These are phyloP conservation scores for Nothopassalora personata DNA, from an alignment of 2,329 filamentous ascomycete species.

Conservation along the genomic window DNA sequence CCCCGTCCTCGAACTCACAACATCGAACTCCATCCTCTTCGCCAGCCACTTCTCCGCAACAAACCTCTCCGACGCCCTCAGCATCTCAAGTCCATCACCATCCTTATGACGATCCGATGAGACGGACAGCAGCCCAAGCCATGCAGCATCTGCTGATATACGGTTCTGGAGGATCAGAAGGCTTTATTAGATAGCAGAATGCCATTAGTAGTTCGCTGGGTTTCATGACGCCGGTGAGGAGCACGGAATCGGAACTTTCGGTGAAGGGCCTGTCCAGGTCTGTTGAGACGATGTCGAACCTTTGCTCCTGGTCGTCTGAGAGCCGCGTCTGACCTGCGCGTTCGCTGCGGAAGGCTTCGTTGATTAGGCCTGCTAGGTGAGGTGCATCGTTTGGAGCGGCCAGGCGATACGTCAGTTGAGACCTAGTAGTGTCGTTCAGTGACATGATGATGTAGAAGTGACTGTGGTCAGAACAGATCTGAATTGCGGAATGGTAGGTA, in stretches of 20 bases:
- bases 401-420: slow-evolving; percentile 4
- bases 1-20: slow-evolving; percentile 7
- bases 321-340: slow-evolving; percentile 12
- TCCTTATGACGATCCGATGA: not conserved
- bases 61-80: slow-evolving; percentile 1
- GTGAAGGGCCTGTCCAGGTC: not conserved
- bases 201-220: not conserved
- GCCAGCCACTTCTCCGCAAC: slow-evolving; percentile 4
- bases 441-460: not conserved
- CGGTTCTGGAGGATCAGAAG: not conserved
- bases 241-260: not conserved
- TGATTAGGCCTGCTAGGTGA: slow-evolving; percentile 7
- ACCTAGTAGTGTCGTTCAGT: not conserved
- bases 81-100: slow-evolving; percentile 7
- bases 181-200: slow-evolving; percentile 6
- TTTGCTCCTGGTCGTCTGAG: slow-evolving; percentile 6
- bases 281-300: slow-evolving; percentile 9
- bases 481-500: not conserved
- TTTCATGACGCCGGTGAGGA: slow-evolving; percentile 4
- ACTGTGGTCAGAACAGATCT: not conserved
- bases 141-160: slow-evolving; percentile 3
- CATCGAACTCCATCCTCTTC: slow-evolving; percentile 8
- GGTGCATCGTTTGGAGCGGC: slow-evolving; percentile 1
- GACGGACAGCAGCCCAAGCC: slow-evolving; percentile 9
- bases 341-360: slow-evolving; percentile 12